A percentile compares a stretch with the other conserved stretches of the same genome.
Evolutionary conservation across 148 eudicot species (phyloP).

Genomic region (Limonium bicolor): DNA sequence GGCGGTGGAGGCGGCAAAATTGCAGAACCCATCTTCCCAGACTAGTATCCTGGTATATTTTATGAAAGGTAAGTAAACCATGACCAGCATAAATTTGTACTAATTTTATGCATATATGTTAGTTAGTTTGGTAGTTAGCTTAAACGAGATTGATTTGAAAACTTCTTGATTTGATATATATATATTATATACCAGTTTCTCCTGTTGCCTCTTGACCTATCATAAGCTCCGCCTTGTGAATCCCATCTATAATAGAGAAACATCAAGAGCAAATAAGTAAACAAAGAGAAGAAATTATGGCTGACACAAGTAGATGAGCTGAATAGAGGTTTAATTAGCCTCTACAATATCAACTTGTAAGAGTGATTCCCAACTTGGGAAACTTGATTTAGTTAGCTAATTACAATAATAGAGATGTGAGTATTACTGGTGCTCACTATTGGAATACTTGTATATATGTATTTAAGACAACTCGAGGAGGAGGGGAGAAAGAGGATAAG

Average conservation of each 20-base stretch:
- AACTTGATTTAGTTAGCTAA: background rate
- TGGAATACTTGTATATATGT: too few species aligned
- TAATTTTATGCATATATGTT: background rate
- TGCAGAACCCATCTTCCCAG: slow-evolving; percentile 99
- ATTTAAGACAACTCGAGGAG: background rate
- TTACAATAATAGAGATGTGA: background rate
- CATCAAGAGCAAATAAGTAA: background rate
- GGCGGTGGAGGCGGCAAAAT: slow-evolving; percentile 61
- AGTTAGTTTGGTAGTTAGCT: too few species aligned
- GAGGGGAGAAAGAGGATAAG: background rate
- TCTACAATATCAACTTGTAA: too few species aligned
- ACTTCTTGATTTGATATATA: too few species aligned
- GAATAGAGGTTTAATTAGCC: too few species aligned
- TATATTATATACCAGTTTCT: slow-evolving; percentile 66
- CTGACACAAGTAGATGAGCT: too few species aligned
- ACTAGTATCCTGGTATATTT: slow-evolving; percentile 65
- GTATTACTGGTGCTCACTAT: too few species aligned
- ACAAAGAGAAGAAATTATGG: background rate
- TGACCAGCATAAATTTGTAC: background rate
- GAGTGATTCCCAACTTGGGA: background rate
- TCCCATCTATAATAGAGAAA: slow-evolving; percentile 54
- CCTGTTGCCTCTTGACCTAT: slow-evolving; percentile 96
- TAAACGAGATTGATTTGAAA: too few species aligned
- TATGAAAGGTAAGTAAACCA: background rate
- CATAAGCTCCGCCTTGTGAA: slow-evolving; percentile 86